phyloP scores from a whole-genome alignment of 2,329 filamentous ascomycete genomes.

The Trichoderma sp. region DNA sequence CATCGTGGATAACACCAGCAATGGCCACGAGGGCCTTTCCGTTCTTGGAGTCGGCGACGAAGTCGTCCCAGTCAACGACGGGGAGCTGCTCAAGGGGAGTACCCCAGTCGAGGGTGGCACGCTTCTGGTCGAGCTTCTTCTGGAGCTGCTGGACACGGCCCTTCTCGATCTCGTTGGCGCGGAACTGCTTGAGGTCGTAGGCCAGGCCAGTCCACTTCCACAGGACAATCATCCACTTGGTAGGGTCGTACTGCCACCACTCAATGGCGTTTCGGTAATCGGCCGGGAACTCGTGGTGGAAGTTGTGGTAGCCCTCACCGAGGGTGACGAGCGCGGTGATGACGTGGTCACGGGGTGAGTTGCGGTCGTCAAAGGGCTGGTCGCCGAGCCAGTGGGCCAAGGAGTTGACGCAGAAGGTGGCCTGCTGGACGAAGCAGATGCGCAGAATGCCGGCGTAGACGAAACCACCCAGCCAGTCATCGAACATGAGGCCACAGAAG shows the following conservation, averaged over 20 bases:
- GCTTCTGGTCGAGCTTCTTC: slow-evolving; percentile 91
- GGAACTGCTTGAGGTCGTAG: slow-evolving; percentile 87
- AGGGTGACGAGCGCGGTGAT: slow-evolving; percentile 83
- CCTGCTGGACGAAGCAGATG: slow-evolving; percentile 87
- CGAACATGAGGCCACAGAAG: slow-evolving; percentile 75
- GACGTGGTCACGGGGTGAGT: slow-evolving; percentile 84
- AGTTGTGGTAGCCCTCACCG: slow-evolving; percentile 91
- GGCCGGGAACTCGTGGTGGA: slow-evolving; percentile 91
- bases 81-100: slow-evolving; percentile 80
- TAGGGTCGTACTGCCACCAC: slow-evolving; percentile 90
- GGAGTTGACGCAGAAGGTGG: slow-evolving; percentile 91
- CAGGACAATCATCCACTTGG: slow-evolving; percentile 82
- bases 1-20: slow-evolving; percentile 82
- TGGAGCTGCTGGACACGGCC: slow-evolving; percentile 82
- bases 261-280: slow-evolving; percentile 90
- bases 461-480: slow-evolving; percentile 77
- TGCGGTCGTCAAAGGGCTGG: slow-evolving; percentile 89
- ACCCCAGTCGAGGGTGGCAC: slow-evolving; percentile 79
- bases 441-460: slow-evolving; percentile 82
- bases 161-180: slow-evolving; percentile 88
- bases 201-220: slow-evolving; percentile 84
- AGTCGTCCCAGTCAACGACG: slow-evolving; percentile 84
- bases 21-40: slow-evolving; percentile 75
- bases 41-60: slow-evolving; percentile 70
- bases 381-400: slow-evolving; percentile 88